These are phyloP conservation scores for Penicillium decumbens DNA, from an alignment of 2,329 filamentous ascomycete genomes.

Conservation along the genomic window DNA sequence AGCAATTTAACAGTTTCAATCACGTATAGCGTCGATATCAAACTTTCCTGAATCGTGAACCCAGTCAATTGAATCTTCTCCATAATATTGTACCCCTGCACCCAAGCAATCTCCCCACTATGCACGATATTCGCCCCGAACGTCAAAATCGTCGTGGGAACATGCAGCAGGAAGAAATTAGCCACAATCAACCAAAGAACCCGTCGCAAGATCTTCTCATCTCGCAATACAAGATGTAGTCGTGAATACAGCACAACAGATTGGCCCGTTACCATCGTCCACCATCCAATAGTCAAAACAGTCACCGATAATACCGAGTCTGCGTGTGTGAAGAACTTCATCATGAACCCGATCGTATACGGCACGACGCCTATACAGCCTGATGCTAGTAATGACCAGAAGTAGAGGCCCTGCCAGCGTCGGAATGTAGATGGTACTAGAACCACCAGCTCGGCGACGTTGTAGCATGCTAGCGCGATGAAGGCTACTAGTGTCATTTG, in stretches of 20 bases:
- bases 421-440: constrained; percentile 40
- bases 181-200: constrained; percentile 56
- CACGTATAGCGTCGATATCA: constrained; percentile 50
- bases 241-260: constrained; percentile 60
- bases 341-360: constrained; percentile 41
- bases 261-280: constrained; percentile 59
- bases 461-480: constrained; percentile 42
- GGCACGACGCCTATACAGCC: constrained; percentile 36
- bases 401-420: constrained; percentile 40
- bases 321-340: constrained; percentile 38
- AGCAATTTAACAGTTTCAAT: constrained; percentile 50
- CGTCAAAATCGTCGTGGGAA: constrained; percentile 52
- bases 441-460: constrained; percentile 46
- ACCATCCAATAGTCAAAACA: constrained; percentile 53
- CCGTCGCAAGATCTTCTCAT: constrained; percentile 46
- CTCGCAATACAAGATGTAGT: constrained; percentile 55
- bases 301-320: constrained; percentile 36
- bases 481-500: constrained; percentile 29
- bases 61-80: constrained; percentile 46
- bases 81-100: constrained; percentile 43
- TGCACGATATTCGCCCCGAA: constrained; percentile 40
- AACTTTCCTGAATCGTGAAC: constrained; percentile 45
- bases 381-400: constrained; percentile 40
- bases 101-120: constrained; percentile 24
- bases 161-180: constrained; percentile 52